Base-by-base conservation (phyloP, 345 rosid species). In the Murraya paniculata region DNA sequence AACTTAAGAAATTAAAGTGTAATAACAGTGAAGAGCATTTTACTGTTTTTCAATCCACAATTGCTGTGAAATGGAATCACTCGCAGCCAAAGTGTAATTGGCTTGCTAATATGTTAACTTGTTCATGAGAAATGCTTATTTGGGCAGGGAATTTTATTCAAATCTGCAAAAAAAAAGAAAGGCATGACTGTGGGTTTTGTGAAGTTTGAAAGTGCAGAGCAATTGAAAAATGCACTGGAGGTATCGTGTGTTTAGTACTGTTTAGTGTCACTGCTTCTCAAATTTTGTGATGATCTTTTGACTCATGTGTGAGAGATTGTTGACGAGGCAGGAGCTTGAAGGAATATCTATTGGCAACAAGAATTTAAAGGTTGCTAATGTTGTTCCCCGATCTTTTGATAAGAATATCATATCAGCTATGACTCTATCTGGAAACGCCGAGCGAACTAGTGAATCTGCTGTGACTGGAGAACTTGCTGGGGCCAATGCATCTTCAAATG, bases 121-220 rank as follows among this genome's bases (percentile, higher is more conserved):
- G 25, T 64, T 66, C 71, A 27, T 18, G 58, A 33, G 41, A 61
- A 59, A 50, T 57, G 33, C 72, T 79, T 78, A 39, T 74, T 45
- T 70, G 81, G 55, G 65, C 83, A 93, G 98, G 95, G 92, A 68
- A 77, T 92, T 78, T 24, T 74, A 18, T 89, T 77, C 72, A 87
- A 86, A 84, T 89, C 83, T 78, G 93, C 87, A 1, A 93, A 93
- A 94, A 93, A 93, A 76, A 93, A 89, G 89, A 81, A 88, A 82
- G 96, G 93, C 82, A 92, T 92, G 98, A 48, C 79, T 14, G 94
- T 93, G 60, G 98, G 98, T 78, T 92, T 93, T 84, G 89, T 95
- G 77, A 89, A 83, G 72, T 95, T 93, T 77, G 97, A 88, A 82
- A 84, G 81, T 80, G 68, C 84, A n/a, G 92, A 92, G 77, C 93